Evolutionary conservation across 108 stramenopile genomes (phyloP).

Genomic region (Thalassiosira profunda): DNA sequence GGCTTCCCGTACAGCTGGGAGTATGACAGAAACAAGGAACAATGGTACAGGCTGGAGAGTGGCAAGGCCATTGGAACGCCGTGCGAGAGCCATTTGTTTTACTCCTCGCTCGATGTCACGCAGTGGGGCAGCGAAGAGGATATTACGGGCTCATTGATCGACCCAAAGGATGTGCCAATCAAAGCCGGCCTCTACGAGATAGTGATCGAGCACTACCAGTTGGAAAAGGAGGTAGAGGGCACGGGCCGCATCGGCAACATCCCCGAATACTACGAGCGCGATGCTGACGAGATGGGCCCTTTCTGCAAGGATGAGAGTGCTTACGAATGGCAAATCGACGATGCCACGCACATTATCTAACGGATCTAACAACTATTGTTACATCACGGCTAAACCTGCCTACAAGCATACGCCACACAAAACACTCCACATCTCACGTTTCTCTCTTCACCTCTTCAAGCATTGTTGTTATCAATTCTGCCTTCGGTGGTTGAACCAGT

Average conservation of each 20-base stretch:
- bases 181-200: neutral
- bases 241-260: constrained; percentile 1
- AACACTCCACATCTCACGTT: no score
- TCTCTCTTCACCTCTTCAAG: constrained; percentile 23
- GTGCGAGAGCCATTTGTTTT: constrained; percentile 10
- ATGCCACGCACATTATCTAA: constrained; percentile 8
- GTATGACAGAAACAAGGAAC: constrained; percentile 14
- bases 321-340: constrained; percentile 2
- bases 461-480: neutral
- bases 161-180: neutral
- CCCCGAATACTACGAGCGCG: no score
- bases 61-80: constrained; percentile 33
- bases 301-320: neutral
- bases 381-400: no score
- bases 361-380: neutral
- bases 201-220: neutral
- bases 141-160: no score
- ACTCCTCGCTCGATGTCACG: constrained; percentile 18
- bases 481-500: constrained; percentile 46
- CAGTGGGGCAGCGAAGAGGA: no score
- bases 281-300: neutral
- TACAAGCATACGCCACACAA: no score
- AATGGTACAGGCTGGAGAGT: constrained; percentile 21
- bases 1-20: constrained; percentile 43
- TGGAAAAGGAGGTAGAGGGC: neutral